Evolutionary conservation across 2,329 filamentous ascomycete species (phyloP).

Genomic region (Magnaporthiopsis incrustans): DNA sequence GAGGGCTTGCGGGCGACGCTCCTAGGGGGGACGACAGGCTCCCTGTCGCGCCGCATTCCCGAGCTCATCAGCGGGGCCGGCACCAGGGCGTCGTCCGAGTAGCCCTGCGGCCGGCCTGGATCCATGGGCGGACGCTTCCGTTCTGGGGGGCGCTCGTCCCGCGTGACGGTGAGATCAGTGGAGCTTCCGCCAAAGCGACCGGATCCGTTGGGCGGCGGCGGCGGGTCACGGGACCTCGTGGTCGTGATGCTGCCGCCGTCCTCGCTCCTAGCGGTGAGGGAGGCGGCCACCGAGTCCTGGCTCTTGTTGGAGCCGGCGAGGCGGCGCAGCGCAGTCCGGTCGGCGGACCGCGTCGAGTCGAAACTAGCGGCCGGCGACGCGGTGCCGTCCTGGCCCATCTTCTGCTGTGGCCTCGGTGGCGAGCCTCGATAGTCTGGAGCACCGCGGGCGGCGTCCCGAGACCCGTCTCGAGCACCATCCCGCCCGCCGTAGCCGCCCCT

Average conservation of each 20-base stretch:
- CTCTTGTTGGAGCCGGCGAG: slow-evolving; percentile 45
- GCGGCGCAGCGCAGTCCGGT: slow-evolving; percentile 36
- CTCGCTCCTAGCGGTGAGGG: slow-evolving; percentile 40
- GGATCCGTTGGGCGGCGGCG: slow-evolving; percentile 11
- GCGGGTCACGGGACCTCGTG: slow-evolving; percentile 41
- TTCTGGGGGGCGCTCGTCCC: slow-evolving; percentile 48
- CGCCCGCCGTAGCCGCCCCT: slow-evolving; percentile 10
- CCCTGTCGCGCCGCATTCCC: slow-evolving; percentile 35
- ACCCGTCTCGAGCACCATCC: too few species aligned
- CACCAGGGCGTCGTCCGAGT: slow-evolving; percentile 43
- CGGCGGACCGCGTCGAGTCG: slow-evolving; percentile 37
- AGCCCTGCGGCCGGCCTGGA: slow-evolving; percentile 40
- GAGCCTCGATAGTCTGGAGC: slow-evolving; percentile 9
- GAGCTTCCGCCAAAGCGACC: slow-evolving; percentile 16
- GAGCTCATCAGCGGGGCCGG: slow-evolving; percentile 51
- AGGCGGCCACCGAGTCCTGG: slow-evolving; percentile 47
- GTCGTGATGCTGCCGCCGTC: slow-evolving; percentile 38
- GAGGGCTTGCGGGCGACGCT: slow-evolving; percentile 27
- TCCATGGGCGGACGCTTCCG: slow-evolving; percentile 61
- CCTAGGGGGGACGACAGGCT: slow-evolving; percentile 39
- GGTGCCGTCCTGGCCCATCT: slow-evolving; percentile 19
- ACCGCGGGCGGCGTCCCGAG: background rate
- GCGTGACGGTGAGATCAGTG: slow-evolving; percentile 3
- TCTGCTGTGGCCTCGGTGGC: slow-evolving; percentile 21
- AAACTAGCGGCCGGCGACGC: slow-evolving; percentile 44